A percentile compares a stretch with the other conserved stretches of the same genome.
Conservation (phyloP, 768 basidiomycete species). For the Hemileccinum impolitum region DNA sequence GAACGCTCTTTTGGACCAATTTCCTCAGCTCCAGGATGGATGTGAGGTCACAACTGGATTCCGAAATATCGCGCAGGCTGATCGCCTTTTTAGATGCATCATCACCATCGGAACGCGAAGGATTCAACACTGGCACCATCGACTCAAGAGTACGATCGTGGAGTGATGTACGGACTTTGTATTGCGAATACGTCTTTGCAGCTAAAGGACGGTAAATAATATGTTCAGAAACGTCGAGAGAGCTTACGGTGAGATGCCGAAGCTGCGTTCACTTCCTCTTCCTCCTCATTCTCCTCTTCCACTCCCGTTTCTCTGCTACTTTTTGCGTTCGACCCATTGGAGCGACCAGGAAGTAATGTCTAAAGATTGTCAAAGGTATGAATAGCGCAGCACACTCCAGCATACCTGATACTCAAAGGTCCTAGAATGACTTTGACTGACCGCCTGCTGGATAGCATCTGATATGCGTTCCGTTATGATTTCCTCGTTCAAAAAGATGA, state of each 20-base stretch:
- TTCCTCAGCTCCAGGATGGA: constrained; percentile 70
- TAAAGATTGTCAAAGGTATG: constrained; percentile 19
- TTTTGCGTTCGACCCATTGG: constrained; percentile 30
- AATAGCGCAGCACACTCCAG: not conserved
- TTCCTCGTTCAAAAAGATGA: constrained; percentile 92
- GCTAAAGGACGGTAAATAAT: constrained; percentile 11
- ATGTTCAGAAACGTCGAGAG: not conserved
- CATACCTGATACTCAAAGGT: constrained; percentile 70
- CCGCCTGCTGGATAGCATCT: constrained; percentile 67
- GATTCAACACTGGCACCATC: constrained; percentile 77
- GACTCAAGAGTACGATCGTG: constrained; percentile 91
- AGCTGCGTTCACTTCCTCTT: constrained; percentile 28
- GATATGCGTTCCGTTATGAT: constrained; percentile 74
- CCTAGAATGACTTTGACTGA: constrained; percentile 61
- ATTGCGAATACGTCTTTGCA: constrained; percentile 67
- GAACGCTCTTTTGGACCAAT: constrained; percentile 55
- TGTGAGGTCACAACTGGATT: constrained; percentile 73
- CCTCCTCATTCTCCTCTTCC: constrained; percentile 34
- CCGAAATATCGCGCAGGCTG: constrained; percentile 54
- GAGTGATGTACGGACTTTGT: constrained; percentile 89
- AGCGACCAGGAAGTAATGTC: constrained; percentile 60
- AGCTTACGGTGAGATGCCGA: constrained; percentile 25
- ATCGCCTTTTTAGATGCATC: constrained; percentile 14
- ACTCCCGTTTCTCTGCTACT: constrained; percentile 36
- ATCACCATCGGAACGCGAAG: constrained; percentile 39